These are phyloP conservation scores for Fusarium humuli DNA, from an alignment of 2,329 filamentous ascomycete genomes.

Conservation along the genomic window DNA sequence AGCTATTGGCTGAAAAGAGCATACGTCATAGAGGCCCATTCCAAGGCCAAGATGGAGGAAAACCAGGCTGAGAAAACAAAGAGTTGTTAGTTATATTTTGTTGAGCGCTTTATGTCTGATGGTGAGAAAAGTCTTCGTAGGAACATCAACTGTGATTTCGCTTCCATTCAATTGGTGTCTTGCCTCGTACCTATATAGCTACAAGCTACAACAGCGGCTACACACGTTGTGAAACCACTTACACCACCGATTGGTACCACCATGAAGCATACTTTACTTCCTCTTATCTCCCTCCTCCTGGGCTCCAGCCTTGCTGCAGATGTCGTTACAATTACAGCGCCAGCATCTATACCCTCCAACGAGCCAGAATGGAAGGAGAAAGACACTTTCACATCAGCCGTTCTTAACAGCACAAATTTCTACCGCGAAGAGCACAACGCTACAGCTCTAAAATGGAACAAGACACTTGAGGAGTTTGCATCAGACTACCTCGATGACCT, in stretches of 20 bases:
- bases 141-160: neutral
- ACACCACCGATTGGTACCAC: conserved; percentile 14
- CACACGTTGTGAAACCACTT: conserved; percentile 19
- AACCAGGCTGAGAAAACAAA: conserved; percentile 31
- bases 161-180: conserved; percentile 11
- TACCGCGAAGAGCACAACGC: conserved; percentile 75
- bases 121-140: neutral
- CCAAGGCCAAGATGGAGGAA: conserved; percentile 34
- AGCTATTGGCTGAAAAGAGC: conserved; percentile 28
- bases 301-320: conserved; percentile 36
- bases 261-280: conserved; percentile 31
- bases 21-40: conserved; percentile 41
- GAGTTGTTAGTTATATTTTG: conserved; percentile 18
- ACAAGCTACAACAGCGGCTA: conserved; percentile 6
- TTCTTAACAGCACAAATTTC: conserved; percentile 74
- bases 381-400: conserved; percentile 60
- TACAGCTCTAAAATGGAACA: conserved; percentile 71
- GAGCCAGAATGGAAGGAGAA: conserved; percentile 50
- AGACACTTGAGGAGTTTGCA: conserved; percentile 68
- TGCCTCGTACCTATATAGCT: conserved; percentile 5
- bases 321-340: conserved; percentile 52
- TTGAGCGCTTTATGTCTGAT: neutral
- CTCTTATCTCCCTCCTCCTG: conserved; percentile 23
- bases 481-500: conserved; percentile 58
- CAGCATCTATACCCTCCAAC: conserved; percentile 51